A percentile compares a stretch with the other conserved stretches of the same genome.
Evolutionary conservation across 108 stramenopile genomes (phyloP).

Genomic region (Mediolabrus comicus): DNA sequence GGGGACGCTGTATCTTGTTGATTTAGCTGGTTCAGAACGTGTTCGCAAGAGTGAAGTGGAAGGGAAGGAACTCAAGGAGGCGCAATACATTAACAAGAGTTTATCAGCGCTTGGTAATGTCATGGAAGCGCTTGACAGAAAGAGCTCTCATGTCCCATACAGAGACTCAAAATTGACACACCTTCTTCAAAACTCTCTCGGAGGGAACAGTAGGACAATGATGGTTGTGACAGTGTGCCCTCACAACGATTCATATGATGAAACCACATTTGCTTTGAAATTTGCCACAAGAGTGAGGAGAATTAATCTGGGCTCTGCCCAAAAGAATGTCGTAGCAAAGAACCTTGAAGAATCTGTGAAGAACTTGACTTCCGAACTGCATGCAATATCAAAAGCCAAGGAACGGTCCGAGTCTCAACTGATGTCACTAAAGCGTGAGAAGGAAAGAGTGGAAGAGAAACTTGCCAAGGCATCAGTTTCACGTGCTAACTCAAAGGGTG

Average conservation of each 20-base stretch:
- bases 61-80: slow-evolving; percentile 92
- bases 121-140: slow-evolving; percentile 93
- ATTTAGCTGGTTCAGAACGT: slow-evolving; percentile 99
- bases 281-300: slow-evolving; percentile 96
- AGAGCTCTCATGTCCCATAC: slow-evolving; percentile 92
- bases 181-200: slow-evolving; percentile 93
- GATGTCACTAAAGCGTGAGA: slow-evolving; percentile 70
- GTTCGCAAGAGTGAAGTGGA: slow-evolving; percentile 94
- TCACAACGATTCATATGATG: slow-evolving; percentile 82
- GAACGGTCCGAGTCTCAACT: slow-evolving; percentile 78
- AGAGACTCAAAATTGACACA: slow-evolving; percentile 95
- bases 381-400: slow-evolving; percentile 71
- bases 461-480: slow-evolving; percentile 55
- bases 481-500: slow-evolving; percentile 62
- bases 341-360: slow-evolving; percentile 91
- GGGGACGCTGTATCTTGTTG: slow-evolving; percentile 92
- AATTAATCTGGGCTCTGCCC: slow-evolving; percentile 88
- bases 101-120: slow-evolving; percentile 97
- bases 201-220: slow-evolving; percentile 95
- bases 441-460: slow-evolving; percentile 77
- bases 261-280: slow-evolving; percentile 95
- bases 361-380: slow-evolving; percentile 79
- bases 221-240: slow-evolving; percentile 97
- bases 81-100: slow-evolving; percentile 98
- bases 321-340: slow-evolving; percentile 83